Evolutionary conservation across 2,329 filamentous ascomycete species (phyloP).

Genomic region (Colletotrichum lupini): DNA sequence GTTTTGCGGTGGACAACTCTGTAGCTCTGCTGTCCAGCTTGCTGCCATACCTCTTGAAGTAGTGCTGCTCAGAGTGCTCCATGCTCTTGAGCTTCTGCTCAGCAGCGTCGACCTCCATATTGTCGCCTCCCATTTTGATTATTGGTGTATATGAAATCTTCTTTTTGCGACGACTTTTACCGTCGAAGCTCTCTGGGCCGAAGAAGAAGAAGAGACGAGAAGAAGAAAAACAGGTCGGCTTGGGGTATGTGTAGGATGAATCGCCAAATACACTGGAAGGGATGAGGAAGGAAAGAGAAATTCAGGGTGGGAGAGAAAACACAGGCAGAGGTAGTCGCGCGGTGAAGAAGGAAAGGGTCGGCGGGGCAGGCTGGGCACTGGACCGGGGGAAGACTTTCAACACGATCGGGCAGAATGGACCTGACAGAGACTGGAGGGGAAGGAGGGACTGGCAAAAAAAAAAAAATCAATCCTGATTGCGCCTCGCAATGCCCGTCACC

Average conservation of each 20-base stretch:
- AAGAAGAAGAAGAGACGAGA: not conserved
- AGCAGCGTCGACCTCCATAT: slow-evolving; percentile 69
- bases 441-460: not conserved
- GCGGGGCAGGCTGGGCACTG: slow-evolving; percentile 17
- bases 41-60: slow-evolving; percentile 88
- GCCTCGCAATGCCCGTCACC: slow-evolving; percentile 32
- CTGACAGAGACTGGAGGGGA: slow-evolving; percentile 22
- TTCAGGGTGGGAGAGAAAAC: slow-evolving; percentile 24
- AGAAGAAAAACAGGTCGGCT: not conserved
- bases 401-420: slow-evolving; percentile 32
- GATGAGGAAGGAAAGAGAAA: slow-evolving; percentile 19
- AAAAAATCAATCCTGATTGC: slow-evolving; percentile 31
- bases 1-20: not conserved
- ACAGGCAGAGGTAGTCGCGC: slow-evolving; percentile 19
- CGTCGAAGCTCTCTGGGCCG: not conserved
- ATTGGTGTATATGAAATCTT: not conserved
- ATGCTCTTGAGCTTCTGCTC: slow-evolving; percentile 76
- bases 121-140: slow-evolving; percentile 56
- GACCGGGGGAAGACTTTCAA: slow-evolving; percentile 22
- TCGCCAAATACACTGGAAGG: not conserved
- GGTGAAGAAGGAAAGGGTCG: slow-evolving; percentile 27
- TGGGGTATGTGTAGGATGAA: not conserved
- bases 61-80: slow-evolving; percentile 97
- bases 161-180: slow-evolving; percentile 2
- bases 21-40: slow-evolving; percentile 12